Evolutionary conservation across 768 basidiomycete species (phyloP).

Genomic region (Suillus fuscotomentosus): DNA sequence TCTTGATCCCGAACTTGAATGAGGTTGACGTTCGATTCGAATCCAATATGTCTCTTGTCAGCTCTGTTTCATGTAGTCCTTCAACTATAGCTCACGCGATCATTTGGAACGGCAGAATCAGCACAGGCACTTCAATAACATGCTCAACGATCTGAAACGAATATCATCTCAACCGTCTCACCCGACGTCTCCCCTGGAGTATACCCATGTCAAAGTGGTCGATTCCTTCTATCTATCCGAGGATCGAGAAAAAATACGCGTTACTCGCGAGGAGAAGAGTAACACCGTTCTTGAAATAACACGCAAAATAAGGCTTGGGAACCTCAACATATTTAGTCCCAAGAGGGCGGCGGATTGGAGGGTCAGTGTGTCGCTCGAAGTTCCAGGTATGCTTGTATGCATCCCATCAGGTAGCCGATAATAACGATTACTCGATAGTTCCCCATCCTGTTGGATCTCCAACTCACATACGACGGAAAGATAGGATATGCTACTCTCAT

Average conservation of each 20-base stretch:
- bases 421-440: slow-evolving; percentile 39
- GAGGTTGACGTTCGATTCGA: slow-evolving; percentile 72
- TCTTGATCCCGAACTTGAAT: slow-evolving; percentile 53
- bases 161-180: slow-evolving; percentile 51
- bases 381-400: slow-evolving; percentile 59
- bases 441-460: slow-evolving; percentile 63
- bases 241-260: slow-evolving; percentile 64
- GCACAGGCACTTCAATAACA: slow-evolving; percentile 81
- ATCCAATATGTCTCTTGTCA: slow-evolving; percentile 87
- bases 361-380: slow-evolving; percentile 89
- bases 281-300: slow-evolving; percentile 62
- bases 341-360: slow-evolving; percentile 87
- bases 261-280: slow-evolving; percentile 80
- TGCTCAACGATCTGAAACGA: slow-evolving; percentile 81
- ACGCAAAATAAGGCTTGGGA: slow-evolving; percentile 79
- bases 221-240: slow-evolving; percentile 73
- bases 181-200: slow-evolving; percentile 59
- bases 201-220: slow-evolving; percentile 73
- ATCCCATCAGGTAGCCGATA: not conserved
- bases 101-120: slow-evolving; percentile 55
- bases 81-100: slow-evolving; percentile 14
- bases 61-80: slow-evolving; percentile 22
- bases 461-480: slow-evolving; percentile 70
- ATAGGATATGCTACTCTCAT: slow-evolving; percentile 90
- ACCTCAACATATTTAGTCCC: slow-evolving; percentile 86